A percentile compares a stretch with the other conserved stretches of the same genome.
These are phyloP conservation scores for Helianthus annuus DNA, from an alignment of 129 eudicot species.

Conservation along the genomic window DNA sequence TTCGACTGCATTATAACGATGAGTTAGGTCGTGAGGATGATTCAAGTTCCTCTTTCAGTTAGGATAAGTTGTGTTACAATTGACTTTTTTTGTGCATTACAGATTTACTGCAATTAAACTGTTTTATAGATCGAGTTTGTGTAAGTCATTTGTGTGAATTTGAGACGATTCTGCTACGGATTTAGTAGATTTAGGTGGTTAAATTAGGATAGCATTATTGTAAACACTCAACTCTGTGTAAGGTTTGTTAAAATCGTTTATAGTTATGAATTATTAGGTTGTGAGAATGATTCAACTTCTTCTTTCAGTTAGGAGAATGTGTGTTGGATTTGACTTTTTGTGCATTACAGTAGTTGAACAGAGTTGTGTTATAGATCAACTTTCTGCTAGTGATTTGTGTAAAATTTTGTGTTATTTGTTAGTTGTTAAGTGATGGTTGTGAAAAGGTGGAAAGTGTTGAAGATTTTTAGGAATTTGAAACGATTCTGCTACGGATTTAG, in stretches of 20 bases:
- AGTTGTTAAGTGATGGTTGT: background rate
- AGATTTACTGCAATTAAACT: background rate
- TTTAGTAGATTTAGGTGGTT: too few relatives aligned
- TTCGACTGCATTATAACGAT: background rate
- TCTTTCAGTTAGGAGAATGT: background rate
- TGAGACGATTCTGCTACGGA: too few relatives aligned
- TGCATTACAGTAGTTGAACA: background rate
- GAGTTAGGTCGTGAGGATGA: background rate
- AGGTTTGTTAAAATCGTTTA: too few relatives aligned
- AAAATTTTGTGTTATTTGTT: background rate
- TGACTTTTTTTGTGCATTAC: constrained; percentile 19
- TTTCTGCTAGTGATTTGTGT: background rate
- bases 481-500: background rate
- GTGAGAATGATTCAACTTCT: too few relatives aligned
- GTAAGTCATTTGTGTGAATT: background rate
- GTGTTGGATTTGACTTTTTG: constrained; percentile 16
- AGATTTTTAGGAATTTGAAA: constrained; percentile 5
- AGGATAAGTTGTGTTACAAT: constrained; percentile 11
- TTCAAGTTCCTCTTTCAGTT: background rate
- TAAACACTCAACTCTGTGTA: too few relatives aligned
- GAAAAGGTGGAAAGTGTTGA: background rate
- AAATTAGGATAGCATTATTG: too few relatives aligned
- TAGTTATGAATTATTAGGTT: too few relatives aligned
- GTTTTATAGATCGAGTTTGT: constrained; percentile 7
- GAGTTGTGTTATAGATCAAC: constrained; percentile 2